These are phyloP conservation scores for Vitis rotundifolia DNA, from an alignment of 164 flowering plant genomes.

Conservation along the genomic window DNA sequence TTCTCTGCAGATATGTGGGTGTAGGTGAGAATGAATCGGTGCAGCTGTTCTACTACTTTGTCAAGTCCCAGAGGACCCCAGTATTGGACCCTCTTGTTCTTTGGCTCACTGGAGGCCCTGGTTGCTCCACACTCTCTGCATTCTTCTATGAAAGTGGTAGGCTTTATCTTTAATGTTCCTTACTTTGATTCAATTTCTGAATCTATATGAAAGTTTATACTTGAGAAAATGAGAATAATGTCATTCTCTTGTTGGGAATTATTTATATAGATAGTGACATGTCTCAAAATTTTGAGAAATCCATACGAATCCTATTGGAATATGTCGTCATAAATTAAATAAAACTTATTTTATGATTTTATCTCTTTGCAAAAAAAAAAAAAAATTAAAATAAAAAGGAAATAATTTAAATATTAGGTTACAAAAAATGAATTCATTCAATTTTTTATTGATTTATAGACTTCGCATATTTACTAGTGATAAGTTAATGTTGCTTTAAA, in stretches of 20 bases:
- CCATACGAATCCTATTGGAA: too few species aligned
- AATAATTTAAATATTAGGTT: too few species aligned
- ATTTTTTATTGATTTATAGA: too few species aligned
- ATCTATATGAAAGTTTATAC: background rate
- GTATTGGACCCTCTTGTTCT: slow-evolving; percentile 5
- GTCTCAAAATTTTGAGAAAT: too few species aligned
- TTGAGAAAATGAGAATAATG: background rate
- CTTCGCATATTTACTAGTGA: too few species aligned
- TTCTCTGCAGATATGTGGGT: slow-evolving; percentile 1
- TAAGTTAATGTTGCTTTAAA: too few species aligned
- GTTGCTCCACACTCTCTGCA: slow-evolving; percentile 10
- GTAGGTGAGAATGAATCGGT: slow-evolving; percentile 9
- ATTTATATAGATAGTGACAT: too few species aligned
- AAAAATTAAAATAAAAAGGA: too few species aligned
- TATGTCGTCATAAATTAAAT: too few species aligned
- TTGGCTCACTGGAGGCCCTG: slow-evolving; percentile 15
- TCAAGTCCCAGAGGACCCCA: slow-evolving; percentile 3
- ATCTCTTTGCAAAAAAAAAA: too few species aligned
- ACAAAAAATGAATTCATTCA: too few species aligned
- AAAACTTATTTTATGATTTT: too few species aligned
- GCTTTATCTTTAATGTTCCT: background rate
- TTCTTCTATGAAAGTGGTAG: slow-evolving; percentile 5
- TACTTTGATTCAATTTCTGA: background rate
- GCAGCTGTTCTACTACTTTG: slow-evolving; percentile 16
- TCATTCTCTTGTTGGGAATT: background rate